These are phyloP conservation scores for Saccharomycopsis fermentans DNA, from an alignment of 805 yeast genomes.

Conservation along the genomic window DNA sequence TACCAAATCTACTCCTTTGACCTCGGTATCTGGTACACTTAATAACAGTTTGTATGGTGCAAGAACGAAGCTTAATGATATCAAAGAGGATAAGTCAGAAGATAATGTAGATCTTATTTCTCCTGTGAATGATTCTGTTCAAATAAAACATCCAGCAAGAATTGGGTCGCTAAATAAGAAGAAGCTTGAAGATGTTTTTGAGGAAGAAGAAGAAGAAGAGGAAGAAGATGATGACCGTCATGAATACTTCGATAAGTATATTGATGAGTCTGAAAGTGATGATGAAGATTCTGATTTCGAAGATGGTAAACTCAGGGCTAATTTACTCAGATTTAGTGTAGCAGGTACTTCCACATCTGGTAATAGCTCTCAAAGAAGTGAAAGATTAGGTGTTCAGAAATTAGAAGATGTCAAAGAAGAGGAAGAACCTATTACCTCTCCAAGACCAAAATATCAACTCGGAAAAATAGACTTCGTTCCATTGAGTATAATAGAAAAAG, in stretches of 20 bases:
- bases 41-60: not conserved
- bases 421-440: conserved; percentile 3
- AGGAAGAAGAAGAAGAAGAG: not conserved
- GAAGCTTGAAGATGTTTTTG: not conserved
- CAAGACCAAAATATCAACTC: conserved; percentile 4
- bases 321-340: conserved; percentile 14
- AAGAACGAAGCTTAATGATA: not conserved
- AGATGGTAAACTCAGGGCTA: conserved; percentile 6
- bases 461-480: not conserved
- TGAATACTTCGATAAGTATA: conserved; percentile 3
- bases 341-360: conserved; percentile 11
- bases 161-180: not conserved
- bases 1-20: not conserved
- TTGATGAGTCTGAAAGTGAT: conserved; percentile 7
- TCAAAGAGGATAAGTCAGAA: not conserved
- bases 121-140: not conserved
- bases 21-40: not conserved
- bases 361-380: conserved; percentile 2
- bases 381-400: not conserved
- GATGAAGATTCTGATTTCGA: conserved; percentile 13
- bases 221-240: not conserved
- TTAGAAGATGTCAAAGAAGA: conserved; percentile 13
- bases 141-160: not conserved
- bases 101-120: not conserved
- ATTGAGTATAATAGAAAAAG: not conserved